Percentiles rank a stretch among this genome's conserved stretches.
phyloP scores from a whole-genome alignment of 2,329 filamentous ascomycete species.

The Conoideocrella luteorostrata region DNA sequence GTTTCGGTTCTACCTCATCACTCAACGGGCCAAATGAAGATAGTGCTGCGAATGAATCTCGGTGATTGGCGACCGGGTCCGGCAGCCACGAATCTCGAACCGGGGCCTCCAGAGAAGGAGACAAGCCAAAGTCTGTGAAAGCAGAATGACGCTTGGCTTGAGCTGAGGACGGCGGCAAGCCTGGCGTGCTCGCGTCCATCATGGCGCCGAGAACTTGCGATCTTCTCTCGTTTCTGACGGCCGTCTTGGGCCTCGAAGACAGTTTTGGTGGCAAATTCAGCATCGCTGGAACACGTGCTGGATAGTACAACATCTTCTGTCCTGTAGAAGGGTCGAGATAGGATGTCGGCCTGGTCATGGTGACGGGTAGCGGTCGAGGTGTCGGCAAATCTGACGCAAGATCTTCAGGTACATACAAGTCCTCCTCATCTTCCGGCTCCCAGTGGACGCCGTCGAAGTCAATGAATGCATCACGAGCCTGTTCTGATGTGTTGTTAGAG shows the following conservation, averaged over 20 bases:
- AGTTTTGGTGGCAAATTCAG: constrained; percentile 85
- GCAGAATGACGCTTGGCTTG: constrained; percentile 17
- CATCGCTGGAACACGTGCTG: constrained; percentile 88
- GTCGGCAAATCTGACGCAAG: constrained; percentile 16
- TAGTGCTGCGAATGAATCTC: constrained; percentile 27
- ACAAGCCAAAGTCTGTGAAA: constrained; percentile 12
- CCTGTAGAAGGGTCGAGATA: constrained; percentile 60
- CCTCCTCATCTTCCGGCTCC: constrained; percentile 42
- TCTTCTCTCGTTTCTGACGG: constrained; percentile 61
- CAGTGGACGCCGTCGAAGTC: constrained; percentile 81
- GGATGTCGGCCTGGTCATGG: constrained; percentile 42
- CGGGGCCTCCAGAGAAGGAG: constrained; percentile 13
- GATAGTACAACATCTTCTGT: constrained; percentile 88
- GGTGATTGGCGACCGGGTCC: constrained; percentile 36
- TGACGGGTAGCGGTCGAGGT: constrained; percentile 18
- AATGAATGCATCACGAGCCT: constrained; percentile 62
- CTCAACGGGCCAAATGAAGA: constrained; percentile 19
- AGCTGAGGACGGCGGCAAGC: constrained; percentile 3
- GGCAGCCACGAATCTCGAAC: constrained; percentile 36
- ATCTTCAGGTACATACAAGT: constrained; percentile 16
- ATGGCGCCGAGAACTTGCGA: constrained; percentile 66
- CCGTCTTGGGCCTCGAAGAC: constrained; percentile 62
- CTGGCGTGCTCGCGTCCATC: constrained; percentile 20
- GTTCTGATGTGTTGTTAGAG: constrained; percentile 57
- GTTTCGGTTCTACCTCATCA: constrained; percentile 12